Conservation (phyloP, 441 rosid species). For the Hypseocharis bilobata region DNA sequence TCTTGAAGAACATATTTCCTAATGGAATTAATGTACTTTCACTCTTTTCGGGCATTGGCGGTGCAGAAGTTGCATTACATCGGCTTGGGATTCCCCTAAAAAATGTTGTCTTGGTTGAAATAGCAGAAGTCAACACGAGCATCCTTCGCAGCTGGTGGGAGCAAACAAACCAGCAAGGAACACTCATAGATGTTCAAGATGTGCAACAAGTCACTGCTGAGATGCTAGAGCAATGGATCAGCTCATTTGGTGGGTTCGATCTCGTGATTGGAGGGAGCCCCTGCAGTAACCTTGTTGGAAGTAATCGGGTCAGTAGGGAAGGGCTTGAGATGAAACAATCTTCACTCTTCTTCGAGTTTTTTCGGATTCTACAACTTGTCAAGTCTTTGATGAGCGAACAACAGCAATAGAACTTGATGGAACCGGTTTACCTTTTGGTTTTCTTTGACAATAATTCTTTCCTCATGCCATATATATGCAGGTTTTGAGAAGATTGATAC, state of each 20-base stretch:
- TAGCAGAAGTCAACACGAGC: slow-evolving; percentile 48
- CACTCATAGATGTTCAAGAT: slow-evolving; percentile 39
- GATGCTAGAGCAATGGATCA: slow-evolving; percentile 43
- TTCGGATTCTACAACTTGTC: slow-evolving; percentile 53
- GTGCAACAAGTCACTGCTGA: slow-evolving; percentile 38
- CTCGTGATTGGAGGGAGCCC: slow-evolving; percentile 84
- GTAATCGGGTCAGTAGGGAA: slow-evolving; percentile 52
- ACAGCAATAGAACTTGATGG: too few species aligned
- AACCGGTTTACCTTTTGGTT: too few species aligned
- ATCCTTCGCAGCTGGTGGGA: slow-evolving; percentile 69
- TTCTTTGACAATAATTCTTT: too few species aligned
- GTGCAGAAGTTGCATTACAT: slow-evolving; percentile 83
- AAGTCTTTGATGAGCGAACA: slow-evolving; percentile 25
- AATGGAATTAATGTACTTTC: slow-evolving; percentile 66
- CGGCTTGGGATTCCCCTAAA: slow-evolving; percentile 59
- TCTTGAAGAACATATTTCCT: slow-evolving; percentile 50
- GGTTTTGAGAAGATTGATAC: too few species aligned
- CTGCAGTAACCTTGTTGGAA: slow-evolving; percentile 76
- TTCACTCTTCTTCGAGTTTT: slow-evolving; percentile 56
- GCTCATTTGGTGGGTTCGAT: slow-evolving; percentile 59
- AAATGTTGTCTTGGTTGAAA: slow-evolving; percentile 66
- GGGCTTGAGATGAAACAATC: slow-evolving; percentile 84
- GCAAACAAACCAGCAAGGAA: slow-evolving; percentile 71
- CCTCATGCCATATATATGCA: too few species aligned
- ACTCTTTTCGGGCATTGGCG: slow-evolving; percentile 88